Conservation (phyloP, 169 alveolate genomes). For the Perkinsus olseni region DNA sequence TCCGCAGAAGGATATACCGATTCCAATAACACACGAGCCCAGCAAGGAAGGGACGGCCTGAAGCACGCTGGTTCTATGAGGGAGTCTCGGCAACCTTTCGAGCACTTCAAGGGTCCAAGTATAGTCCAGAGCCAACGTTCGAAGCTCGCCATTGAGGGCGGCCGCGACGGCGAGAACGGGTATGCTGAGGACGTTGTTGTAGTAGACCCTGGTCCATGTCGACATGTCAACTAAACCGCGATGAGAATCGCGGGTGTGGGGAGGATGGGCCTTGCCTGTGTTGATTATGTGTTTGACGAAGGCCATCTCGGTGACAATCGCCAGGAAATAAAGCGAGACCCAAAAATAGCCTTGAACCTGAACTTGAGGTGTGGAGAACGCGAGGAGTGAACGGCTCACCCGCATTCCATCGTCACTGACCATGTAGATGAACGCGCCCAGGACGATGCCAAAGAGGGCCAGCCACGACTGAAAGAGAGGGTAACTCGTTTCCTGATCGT, state of each 20-base stretch:
- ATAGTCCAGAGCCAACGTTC: neutral
- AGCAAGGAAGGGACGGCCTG: neutral
- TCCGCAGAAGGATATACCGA: neutral
- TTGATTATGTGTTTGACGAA: neutral
- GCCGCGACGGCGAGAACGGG: neutral
- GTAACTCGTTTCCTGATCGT: too few relatives aligned
- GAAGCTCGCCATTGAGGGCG: neutral
- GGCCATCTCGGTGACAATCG: neutral
- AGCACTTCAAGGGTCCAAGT: neutral
- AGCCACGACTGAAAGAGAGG: neutral
- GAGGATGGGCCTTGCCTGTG: neutral
- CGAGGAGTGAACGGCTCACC: neutral
- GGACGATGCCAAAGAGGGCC: neutral
- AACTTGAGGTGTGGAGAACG: neutral
- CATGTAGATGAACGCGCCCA: neutral
- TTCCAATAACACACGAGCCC: neutral
- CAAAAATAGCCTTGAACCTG: neutral
- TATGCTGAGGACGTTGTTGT: neutral
- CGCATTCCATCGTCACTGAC: neutral
- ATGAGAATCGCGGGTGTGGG: neutral
- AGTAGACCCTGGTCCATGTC: neutral
- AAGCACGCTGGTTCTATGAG: neutral
- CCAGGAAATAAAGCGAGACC: neutral
- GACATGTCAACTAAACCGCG: neutral
- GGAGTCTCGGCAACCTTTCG: too few relatives aligned